Base-by-base conservation (phyloP, 1,139 yeast genomes). In the Taphrina deformans region DNA sequence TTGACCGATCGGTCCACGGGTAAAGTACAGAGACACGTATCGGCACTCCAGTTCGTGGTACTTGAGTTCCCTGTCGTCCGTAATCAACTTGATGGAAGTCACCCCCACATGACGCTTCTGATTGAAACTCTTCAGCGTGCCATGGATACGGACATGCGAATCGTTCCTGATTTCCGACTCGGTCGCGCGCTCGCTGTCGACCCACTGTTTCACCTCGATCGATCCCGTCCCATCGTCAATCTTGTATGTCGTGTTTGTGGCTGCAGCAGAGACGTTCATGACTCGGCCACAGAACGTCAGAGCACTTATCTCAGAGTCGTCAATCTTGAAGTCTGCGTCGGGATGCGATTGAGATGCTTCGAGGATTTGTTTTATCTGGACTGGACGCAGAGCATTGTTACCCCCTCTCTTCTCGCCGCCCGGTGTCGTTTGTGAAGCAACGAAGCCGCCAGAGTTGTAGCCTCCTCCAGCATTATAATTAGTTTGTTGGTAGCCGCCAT, bases 191-290 rank as follows among this genome's bases (percentile, higher is more conserved):
- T 65, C 69, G 35, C 58, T 52, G 18, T 66, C 64, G 33, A 55
- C 23, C 70, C 16, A 72, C 62, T 4, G 76, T 72, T 62, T 84
- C 85, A 69, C 86, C 86, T 56, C 83, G 78, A 92, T 95, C 61
- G 67, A 89, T 0, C 96, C 96, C 0, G 97, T 88, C 2, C 96
- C 96, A 73, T 92, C 97, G 72, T 90, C 96, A 23, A 90, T 73
- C 29, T 86, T 82, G 66, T 88, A 75, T 14, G 79, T 77, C 41
- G 69, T 62, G 46, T 86, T 77, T 9, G 83, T 79, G 16, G 71
- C 61, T 45, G 62, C 69, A 23, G 62, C 52, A 5, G 66, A 40
- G 33, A 69, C 69, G 52, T 82, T 82, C 70, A 91, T 80, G 48
- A 87, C 80, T 40, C 85, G 83, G 0, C 89, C 96, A 16, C 86